Evolutionary conservation across 352 stramenopile genomes (phyloP).

Genomic region (Pythium oligandrum): DNA sequence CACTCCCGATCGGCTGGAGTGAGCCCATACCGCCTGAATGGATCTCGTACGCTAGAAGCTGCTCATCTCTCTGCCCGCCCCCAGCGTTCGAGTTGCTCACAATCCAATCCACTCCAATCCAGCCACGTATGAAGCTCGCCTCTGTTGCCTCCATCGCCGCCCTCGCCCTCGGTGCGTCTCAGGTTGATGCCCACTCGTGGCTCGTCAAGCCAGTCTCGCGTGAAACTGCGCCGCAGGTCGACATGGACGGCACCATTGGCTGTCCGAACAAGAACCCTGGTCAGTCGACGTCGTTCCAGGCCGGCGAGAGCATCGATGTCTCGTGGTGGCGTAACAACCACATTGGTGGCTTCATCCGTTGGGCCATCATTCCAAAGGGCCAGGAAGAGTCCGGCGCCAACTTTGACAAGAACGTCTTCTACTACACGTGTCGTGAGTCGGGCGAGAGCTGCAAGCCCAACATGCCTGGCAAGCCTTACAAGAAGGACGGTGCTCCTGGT

Average conservation of each 20-base stretch:
- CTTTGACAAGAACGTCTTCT: slow-evolving; percentile 24
- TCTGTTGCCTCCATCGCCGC: no score
- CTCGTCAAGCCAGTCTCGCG: slow-evolving; percentile 10
- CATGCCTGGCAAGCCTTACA: slow-evolving; percentile 1
- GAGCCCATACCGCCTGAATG: no score
- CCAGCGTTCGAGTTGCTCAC: no score
- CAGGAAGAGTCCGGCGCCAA: slow-evolving; percentile 10
- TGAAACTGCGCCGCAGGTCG: neutral
- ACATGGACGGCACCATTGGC: slow-evolving; percentile 3
- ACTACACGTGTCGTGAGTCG: slow-evolving; percentile 25
- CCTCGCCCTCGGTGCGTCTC: neutral
- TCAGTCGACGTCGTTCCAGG: slow-evolving; percentile 7
- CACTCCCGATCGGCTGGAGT: no score
- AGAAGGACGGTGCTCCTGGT: slow-evolving; percentile 2
- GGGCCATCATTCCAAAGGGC: slow-evolving; percentile 14
- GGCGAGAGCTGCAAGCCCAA: slow-evolving; percentile 10
- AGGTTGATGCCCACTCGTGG: slow-evolving; percentile 8
- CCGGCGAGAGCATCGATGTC: slow-evolving; percentile 20
- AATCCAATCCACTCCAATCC: no score
- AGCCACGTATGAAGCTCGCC: no score
- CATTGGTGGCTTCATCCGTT: slow-evolving; percentile 25
- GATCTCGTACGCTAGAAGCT: no score
- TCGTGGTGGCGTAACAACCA: slow-evolving; percentile 29
- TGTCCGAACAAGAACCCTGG: slow-evolving; percentile 12
- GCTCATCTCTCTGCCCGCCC: no score